These are phyloP conservation scores for Monosporascus sp. DNA, from an alignment of 2,329 filamentous ascomycete genomes.

Conservation along the genomic window DNA sequence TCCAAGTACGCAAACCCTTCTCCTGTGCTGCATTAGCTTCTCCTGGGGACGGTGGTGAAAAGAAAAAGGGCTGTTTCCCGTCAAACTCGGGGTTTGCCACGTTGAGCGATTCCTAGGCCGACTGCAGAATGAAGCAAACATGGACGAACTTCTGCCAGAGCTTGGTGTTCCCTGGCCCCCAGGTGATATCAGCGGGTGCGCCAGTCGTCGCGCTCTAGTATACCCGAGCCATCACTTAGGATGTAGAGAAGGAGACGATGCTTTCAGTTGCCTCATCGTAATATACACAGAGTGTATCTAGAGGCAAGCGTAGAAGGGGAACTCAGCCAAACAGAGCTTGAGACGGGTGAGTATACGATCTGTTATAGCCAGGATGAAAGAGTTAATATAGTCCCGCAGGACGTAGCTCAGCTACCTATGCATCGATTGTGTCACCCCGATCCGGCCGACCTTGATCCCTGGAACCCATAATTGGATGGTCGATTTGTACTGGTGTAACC, in stretches of 20 bases:
- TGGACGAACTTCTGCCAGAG: not conserved
- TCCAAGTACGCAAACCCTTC: not conserved
- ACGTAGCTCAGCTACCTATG: not conserved
- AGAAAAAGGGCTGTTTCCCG: not conserved
- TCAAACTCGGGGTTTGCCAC: conserved; percentile 2
- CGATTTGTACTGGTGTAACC: not conserved
- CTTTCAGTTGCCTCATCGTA: conserved; percentile 6
- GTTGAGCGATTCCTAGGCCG: conserved; percentile 4
- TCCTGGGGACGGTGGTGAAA: too few species aligned
- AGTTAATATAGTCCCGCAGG: not conserved
- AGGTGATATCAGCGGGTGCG: not conserved
- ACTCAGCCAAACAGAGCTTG: not conserved
- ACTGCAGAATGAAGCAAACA: conserved; percentile 13
- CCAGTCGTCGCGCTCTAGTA: too few species aligned
- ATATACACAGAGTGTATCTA: conserved; percentile 4
- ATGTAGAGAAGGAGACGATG: not conserved
- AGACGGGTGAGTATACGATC: not conserved
- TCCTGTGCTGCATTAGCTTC: not conserved
- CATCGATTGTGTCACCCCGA: not conserved
- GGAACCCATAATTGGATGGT: not conserved
- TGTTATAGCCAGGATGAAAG: not conserved
- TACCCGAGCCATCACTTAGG: not conserved
- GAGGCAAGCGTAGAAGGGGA: not conserved
- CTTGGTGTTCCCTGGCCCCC: not conserved
- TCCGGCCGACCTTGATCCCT: not conserved